Evolutionary conservation across 306 rosid genomes (phyloP).

Genomic region (Quercus variabilis): DNA sequence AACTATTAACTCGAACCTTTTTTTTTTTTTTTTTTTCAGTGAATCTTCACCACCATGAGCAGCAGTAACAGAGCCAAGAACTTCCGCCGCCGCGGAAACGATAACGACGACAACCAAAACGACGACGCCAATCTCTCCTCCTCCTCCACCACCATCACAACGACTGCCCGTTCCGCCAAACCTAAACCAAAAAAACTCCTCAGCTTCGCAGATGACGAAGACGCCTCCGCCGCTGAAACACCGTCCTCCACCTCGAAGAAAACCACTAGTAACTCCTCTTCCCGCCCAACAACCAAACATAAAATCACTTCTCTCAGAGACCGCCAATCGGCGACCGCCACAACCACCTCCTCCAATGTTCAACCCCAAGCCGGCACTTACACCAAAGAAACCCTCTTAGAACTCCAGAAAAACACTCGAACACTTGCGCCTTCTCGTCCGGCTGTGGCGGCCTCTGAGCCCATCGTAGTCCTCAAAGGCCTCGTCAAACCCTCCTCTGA

Average conservation of each 20-base stretch:
- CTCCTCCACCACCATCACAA: slow-evolving; percentile 21
- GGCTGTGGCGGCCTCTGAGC: slow-evolving; percentile 58
- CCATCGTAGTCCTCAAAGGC: slow-evolving; percentile 68
- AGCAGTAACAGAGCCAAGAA: slow-evolving; percentile 54
- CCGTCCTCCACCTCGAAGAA: slow-evolving; percentile 34
- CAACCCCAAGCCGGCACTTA: slow-evolving; percentile 91
- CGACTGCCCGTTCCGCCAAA: slow-evolving; percentile 35
- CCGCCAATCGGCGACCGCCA: slow-evolving; percentile 46
- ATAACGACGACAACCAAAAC: slow-evolving; percentile 37
- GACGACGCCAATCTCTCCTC: slow-evolving; percentile 21
- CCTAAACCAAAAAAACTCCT: slow-evolving; percentile 77
- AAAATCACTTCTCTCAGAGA: slow-evolving; percentile 59
- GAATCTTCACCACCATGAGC: slow-evolving; percentile 45
- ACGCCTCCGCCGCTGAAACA: slow-evolving; percentile 19
- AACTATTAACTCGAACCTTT: no score
- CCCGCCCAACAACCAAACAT: slow-evolving; percentile 63
- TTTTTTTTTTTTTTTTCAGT: no score
- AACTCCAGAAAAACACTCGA: slow-evolving; percentile 93
- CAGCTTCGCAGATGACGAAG: slow-evolving; percentile 86
- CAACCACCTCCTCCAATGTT: slow-evolving; percentile 60
- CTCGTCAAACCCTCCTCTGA: slow-evolving; percentile 49
- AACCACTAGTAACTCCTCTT: slow-evolving; percentile 34
- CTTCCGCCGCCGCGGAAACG: slow-evolving; percentile 81
- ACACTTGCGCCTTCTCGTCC: slow-evolving; percentile 64
- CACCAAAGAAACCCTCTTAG: slow-evolving; percentile 84